Percentiles rank a stretch among this genome's conserved stretches.
Conservation (phyloP, 371 early-diverging fungal species). For the Caulochytrium protostelioides region DNA sequence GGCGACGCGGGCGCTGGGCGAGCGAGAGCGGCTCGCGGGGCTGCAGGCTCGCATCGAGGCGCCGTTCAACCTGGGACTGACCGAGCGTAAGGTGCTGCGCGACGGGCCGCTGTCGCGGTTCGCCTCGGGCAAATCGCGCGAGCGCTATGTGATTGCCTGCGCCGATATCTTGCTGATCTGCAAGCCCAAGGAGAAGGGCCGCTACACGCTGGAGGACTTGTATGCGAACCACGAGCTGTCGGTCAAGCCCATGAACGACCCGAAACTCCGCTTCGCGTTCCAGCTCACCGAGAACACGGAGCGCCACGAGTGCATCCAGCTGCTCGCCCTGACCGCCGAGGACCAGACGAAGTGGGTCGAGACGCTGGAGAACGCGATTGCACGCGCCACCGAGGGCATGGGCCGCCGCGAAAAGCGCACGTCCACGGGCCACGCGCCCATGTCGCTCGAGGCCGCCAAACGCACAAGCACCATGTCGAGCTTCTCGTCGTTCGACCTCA, state of each 20-base stretch:
- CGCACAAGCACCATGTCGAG: too few relatives aligned
- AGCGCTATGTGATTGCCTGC: conserved; percentile 16
- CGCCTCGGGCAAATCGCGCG: conserved; percentile 13
- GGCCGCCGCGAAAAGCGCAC: conserved; percentile 10
- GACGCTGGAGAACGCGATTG: conserved; percentile 5
- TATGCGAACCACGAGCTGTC: conserved; percentile 11
- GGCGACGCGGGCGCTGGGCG: conserved; percentile 18
- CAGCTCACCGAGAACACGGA: not conserved
- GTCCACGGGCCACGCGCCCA: conserved; percentile 3
- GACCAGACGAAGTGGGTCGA: conserved; percentile 2
- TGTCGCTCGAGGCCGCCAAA: too few relatives aligned
- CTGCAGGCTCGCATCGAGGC: conserved; percentile 17
- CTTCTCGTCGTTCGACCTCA: not conserved
- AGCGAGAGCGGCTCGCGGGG: conserved; percentile 12
- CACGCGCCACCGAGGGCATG: conserved; percentile 5
- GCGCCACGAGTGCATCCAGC: conserved; percentile 4
- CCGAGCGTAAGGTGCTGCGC: conserved; percentile 16
- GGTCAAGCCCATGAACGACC: conserved; percentile 3
- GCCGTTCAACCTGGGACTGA: conserved; percentile 12
- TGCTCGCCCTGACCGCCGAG: conserved; percentile 2
- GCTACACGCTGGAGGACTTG: conserved; percentile 14
- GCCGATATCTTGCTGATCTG: conserved; percentile 18
- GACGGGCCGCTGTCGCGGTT: conserved; percentile 14
- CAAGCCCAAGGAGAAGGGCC: conserved; percentile 9
- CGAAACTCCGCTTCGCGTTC: not conserved